Evolutionary conservation across 2,329 filamentous ascomycete species (phyloP).

Genomic region (Colletotrichum viniferum): DNA sequence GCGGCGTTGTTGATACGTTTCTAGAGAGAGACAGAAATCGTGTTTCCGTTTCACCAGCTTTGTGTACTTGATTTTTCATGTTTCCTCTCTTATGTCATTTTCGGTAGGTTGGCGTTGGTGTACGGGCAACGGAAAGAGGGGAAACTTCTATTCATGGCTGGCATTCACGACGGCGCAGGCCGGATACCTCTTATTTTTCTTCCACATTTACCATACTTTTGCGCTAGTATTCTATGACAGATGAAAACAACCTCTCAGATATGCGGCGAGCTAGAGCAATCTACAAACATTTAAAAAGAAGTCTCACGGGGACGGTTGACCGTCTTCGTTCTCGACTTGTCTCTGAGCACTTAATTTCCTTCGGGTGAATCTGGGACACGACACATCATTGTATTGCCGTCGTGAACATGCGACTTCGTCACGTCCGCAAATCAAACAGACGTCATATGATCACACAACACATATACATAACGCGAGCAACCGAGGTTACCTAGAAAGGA

Average conservation of each 20-base stretch:
- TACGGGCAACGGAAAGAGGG: slow-evolving; percentile 7
- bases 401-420: background rate
- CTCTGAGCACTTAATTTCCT: background rate
- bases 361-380: background rate
- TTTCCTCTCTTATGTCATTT: background rate
- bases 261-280: slow-evolving; percentile 1
- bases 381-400: background rate
- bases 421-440: background rate
- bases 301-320: background rate
- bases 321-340: background rate
- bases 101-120: slow-evolving; percentile 7
- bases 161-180: slow-evolving; percentile 19
- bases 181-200: background rate
- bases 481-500: background rate
- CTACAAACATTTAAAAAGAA: background rate
- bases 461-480: background rate
- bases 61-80: background rate
- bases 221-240: background rate
- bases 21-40: background rate
- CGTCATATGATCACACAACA: background rate
- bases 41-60: background rate
- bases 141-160: background rate
- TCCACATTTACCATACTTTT: background rate
- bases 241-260: background rate
- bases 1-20: background rate